These are phyloP conservation scores for Curvularia lunata DNA, from an alignment of 2,329 filamentous ascomycete species.

Conservation along the genomic window DNA sequence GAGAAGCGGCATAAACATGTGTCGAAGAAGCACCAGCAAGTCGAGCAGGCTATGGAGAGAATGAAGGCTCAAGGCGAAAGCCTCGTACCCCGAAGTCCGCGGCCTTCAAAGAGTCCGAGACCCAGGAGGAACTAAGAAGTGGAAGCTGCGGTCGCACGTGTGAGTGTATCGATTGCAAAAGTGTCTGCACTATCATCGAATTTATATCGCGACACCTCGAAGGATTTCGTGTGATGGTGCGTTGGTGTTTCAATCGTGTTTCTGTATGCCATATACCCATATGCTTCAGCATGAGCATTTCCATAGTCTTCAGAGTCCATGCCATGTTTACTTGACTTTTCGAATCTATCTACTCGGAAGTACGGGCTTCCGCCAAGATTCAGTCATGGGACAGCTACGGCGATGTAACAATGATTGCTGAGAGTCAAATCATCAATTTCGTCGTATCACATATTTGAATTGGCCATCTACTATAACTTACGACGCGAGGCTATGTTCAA, in stretches of 20 bases:
- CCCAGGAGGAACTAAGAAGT: slow-evolving; percentile 13
- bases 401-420: not conserved
- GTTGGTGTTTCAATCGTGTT: not conserved
- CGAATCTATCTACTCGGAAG: not conserved
- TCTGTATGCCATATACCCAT: slow-evolving; percentile 15
- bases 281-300: slow-evolving; percentile 2
- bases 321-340: not conserved
- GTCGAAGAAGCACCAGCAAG: slow-evolving; percentile 55
- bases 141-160: too few species aligned
- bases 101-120: slow-evolving; percentile 28
- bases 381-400: not conserved
- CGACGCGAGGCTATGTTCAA: not conserved
- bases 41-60: slow-evolving; percentile 57
- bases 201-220: not conserved
- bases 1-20: slow-evolving; percentile 60
- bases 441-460: not conserved
- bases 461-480: not conserved
- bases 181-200: not conserved
- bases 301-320: not conserved
- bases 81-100: slow-evolving; percentile 56
- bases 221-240: not conserved
- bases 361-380: not conserved
- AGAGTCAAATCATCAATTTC: not conserved
- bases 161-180: not conserved
- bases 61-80: slow-evolving; percentile 63